Evolutionary conservation across 2,329 filamentous ascomycete genomes (phyloP), one percentile per base, ranked within the genome.

Genomic region (Alternaria consortialis): DNA sequence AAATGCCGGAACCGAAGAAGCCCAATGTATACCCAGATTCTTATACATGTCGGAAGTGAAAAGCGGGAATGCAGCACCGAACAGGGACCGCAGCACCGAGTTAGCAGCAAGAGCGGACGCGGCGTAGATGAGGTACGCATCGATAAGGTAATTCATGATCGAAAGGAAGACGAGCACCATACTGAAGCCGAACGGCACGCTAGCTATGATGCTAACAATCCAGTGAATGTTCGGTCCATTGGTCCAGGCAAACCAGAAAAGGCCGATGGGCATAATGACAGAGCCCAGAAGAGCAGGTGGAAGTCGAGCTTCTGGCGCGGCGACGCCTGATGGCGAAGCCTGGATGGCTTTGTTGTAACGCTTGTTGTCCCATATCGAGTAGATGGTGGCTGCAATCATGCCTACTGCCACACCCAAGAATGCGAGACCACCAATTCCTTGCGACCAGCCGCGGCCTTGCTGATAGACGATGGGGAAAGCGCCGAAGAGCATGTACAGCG

Each of bases 131-230:
- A 88, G 86, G 61, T 75, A 88, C 6, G 87, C 80, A 70, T 91
- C 90, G 62, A 91, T 86, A 12, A 91, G 83, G 77, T 91, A 91
- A 77, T 87, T 90, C 72, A 88, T 84, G 46, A 88, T 78, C 5
- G 83, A 82, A 25, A 74, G 64, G 61, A 70, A 75, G 6, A 73
- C 44, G 6, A 74, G 52, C 0, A 75, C 68, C 67, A 72, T 80
- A 65, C 78, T 79, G 23, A 79, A 66, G 0, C 84, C 85, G 7
- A 86, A 80, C 0, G 85, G 65, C 2, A 74, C 70, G 0, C 82
- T 84, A 0, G 84, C 86, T 1, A 84, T 62, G 60, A 85, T 80
- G 9, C 84, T 83, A 1, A 81, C 82, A 17, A 87, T 81, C 82
- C 84, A 88, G 51, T 85, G 84, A 11, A 90, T 12, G 4, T 69